Evolutionary conservation across 352 stramenopile species (phyloP).

Genomic region (Globisporangium perplexum): DNA sequence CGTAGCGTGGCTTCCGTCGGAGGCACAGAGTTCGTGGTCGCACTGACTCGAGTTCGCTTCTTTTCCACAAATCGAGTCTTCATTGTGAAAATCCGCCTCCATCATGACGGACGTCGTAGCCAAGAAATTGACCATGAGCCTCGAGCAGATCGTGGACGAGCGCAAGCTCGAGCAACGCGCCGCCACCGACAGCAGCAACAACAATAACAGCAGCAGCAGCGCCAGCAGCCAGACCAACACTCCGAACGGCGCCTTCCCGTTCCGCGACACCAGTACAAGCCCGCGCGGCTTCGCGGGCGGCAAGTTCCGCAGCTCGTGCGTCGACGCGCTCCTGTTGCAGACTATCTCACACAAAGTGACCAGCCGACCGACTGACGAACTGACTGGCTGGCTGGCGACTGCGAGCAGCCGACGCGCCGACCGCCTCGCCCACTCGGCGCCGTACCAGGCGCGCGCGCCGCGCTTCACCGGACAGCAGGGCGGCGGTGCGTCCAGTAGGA

Average conservation of each 20-base stretch:
- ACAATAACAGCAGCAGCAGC: background rate
- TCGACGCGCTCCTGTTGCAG: background rate
- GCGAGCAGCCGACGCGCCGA: conserved; percentile 52
- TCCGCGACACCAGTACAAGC: conserved; percentile 2
- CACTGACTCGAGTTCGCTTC: too few species aligned
- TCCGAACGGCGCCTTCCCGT: conserved; percentile 2
- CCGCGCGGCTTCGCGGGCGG: conserved; percentile 13
- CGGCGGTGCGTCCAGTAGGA: background rate
- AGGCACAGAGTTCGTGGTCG: too few species aligned
- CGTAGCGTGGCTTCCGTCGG: background rate
- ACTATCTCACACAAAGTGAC: too few species aligned
- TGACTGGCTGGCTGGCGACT: background rate
- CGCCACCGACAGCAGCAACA: background rate
- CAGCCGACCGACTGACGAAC: too few species aligned
- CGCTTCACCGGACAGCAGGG: conserved; percentile 11
- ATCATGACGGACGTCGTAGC: conserved; percentile 30
- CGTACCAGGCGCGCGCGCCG: conserved; percentile 33
- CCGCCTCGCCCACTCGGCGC: conserved; percentile 45
- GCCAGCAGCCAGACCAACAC: background rate
- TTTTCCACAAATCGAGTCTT: background rate
- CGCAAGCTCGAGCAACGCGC: conserved; percentile 22
- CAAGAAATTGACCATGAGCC: conserved; percentile 72
- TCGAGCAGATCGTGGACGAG: conserved; percentile 61
- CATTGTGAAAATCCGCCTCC: background rate
- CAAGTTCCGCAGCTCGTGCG: conserved; percentile 56